Evolutionary conservation across 345 rosid genomes (phyloP), one percentile per base, ranked within the genome.

Genomic region (Rhizophora apiculata): DNA sequence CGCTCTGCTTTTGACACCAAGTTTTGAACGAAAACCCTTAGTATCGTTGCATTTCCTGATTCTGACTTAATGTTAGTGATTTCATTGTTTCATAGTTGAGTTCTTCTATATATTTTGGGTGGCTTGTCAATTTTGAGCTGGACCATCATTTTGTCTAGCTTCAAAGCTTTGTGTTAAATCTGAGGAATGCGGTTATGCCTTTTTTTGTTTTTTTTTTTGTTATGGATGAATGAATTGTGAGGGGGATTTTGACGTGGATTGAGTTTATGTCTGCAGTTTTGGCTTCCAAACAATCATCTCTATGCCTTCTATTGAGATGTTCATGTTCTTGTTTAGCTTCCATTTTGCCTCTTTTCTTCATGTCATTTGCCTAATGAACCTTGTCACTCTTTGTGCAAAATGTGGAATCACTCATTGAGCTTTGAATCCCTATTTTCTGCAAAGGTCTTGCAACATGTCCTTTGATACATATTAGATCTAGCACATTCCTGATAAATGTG

Each of bases 151-250:
- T 43, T 13, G 5, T 43, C 19, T 43, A 13, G 49, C 49, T 13
- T 43, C 49, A 43, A 13, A 43, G 49, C 18, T 43, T 13, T 43
- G 4, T 43, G 15, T 10, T 39, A 39, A 39, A 9, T 39, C 11
- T 39, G 46, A 39, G 46, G 46, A 39, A 39, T 1, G 15, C 46
- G 1, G 13, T 39, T 10, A 11, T 2, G 4, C 27, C 61, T 31
- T 27, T 31, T 31, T 31, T 31, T 6, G 0, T 31, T 31, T 31
- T 31, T 31, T 31, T 31, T 31, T 4, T 4, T 6, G 0, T 48
- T 21, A 60, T 60, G 56, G 31, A 61, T 69, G 6, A 32, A 69
- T 60, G 46, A 34, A 61, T 22, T 51, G 34, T 69, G 10, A 26
- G 46, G 48, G 62, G 62, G 22, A 31, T 62, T 5, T 34, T 62